phyloP scores from a whole-genome alignment of 768 basidiomycete species.

The Coprinopsis marcescibilis region DNA sequence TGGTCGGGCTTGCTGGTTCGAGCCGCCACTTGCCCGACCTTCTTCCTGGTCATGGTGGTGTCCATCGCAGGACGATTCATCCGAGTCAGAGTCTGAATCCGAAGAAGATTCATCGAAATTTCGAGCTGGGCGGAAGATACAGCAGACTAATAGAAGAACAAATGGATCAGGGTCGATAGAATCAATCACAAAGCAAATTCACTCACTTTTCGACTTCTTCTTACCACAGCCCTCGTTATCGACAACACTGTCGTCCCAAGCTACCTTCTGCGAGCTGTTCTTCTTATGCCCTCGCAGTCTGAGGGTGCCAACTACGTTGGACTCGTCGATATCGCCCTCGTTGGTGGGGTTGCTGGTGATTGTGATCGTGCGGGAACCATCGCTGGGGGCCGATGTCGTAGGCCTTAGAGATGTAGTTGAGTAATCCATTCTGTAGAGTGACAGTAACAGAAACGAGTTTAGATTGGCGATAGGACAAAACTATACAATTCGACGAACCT shows the following conservation, averaged over 20 bases:
- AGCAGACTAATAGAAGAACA: constrained; percentile 70
- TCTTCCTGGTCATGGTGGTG: constrained; percentile 17
- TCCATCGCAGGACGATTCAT: constrained; percentile 26
- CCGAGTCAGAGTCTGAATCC: constrained; percentile 46
- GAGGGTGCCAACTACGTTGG: constrained; percentile 42
- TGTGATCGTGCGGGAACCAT: constrained; percentile 53
- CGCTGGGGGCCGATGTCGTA: constrained; percentile 36
- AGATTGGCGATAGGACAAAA: no score
- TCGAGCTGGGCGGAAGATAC: constrained; percentile 85
- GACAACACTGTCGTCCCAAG: constrained; percentile 79
- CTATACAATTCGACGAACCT: no score
- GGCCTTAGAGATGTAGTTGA: constrained; percentile 23
- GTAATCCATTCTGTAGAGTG: neutral
- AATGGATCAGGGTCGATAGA: constrained; percentile 1
- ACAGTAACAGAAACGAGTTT: no score
- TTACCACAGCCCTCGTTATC: constrained; percentile 88
- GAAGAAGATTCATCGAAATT: constrained; percentile 79
- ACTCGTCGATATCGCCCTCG: constrained; percentile 19
- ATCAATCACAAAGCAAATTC: neutral
- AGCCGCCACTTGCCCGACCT: neutral
- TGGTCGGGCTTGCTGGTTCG: constrained; percentile 8
- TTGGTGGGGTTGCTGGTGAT: constrained; percentile 30
- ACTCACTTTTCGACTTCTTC: constrained; percentile 92
- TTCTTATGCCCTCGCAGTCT: constrained; percentile 46
- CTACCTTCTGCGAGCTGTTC: constrained; percentile 52